Evolutionary conservation across 306 rosid genomes (phyloP).

Genomic region (Castanea sativa): DNA sequence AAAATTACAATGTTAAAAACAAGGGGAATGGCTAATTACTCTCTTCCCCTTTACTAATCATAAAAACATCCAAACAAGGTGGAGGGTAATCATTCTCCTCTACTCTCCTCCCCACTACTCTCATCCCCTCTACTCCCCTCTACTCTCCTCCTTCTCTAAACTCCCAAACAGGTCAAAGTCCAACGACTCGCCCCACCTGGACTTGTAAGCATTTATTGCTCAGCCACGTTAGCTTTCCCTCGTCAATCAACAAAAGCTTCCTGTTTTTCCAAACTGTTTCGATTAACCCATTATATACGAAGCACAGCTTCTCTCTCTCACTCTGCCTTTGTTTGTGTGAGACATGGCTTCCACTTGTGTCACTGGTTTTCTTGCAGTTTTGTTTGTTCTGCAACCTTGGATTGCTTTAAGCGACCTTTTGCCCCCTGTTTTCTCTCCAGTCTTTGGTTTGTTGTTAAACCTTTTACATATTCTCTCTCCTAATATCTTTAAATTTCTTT

Average conservation of each 20-base stretch:
- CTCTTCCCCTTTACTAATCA: too few species aligned
- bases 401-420: slow-evolving; percentile 35
- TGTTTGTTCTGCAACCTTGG: slow-evolving; percentile 44
- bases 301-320: not conserved
- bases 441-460: slow-evolving; percentile 48
- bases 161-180: too few species aligned
- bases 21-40: too few species aligned
- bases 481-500: not conserved
- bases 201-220: not conserved
- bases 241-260: not conserved
- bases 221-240: slow-evolving; percentile 21
- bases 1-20: too few species aligned
- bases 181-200: slow-evolving; percentile 30
- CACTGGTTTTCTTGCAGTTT: slow-evolving; percentile 22
- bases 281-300: not conserved
- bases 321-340: not conserved
- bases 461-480: not conserved
- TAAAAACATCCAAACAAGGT: too few species aligned
- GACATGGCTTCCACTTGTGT: slow-evolving; percentile 47
- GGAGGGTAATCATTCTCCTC: too few species aligned
- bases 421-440: slow-evolving; percentile 60
- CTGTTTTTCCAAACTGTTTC: not conserved
- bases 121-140: too few species aligned
- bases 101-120: too few species aligned
- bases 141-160: too few species aligned